Conservation (phyloP, 129 eudicot species). For the Lonicera japonica region DNA sequence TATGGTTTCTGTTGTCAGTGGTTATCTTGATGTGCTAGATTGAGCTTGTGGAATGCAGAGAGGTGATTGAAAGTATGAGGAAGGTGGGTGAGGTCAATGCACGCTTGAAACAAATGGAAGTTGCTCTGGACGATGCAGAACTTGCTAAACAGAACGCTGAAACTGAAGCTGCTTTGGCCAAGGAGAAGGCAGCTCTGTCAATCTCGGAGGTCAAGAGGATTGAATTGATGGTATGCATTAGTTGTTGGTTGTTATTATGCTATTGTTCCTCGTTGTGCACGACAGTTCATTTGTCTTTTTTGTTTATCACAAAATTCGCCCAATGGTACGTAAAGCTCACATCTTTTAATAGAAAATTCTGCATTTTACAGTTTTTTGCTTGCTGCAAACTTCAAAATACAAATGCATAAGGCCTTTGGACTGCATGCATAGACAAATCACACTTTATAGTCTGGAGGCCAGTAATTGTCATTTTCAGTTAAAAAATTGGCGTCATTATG, state of each 20-base stretch:
- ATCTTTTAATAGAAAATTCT: too few relatives aligned
- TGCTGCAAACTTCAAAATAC: too few relatives aligned
- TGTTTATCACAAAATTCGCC: too few relatives aligned
- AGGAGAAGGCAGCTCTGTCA: constrained; percentile 50
- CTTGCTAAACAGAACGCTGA: constrained; percentile 62
- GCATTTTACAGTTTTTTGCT: too few relatives aligned
- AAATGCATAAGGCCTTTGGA: too few relatives aligned
- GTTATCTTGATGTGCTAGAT: constrained; percentile 5
- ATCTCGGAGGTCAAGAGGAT: constrained; percentile 60
- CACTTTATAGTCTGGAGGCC: too few relatives aligned
- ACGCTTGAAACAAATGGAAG: constrained; percentile 58
- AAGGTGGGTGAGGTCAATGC: constrained; percentile 68
- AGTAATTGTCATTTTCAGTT: too few relatives aligned
- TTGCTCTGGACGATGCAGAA: constrained; percentile 65
- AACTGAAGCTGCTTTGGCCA: constrained; percentile 59
- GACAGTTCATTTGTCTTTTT: not conserved
- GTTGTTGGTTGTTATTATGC: not conserved
- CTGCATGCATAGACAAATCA: too few relatives aligned
- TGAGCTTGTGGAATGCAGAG: constrained; percentile 40
- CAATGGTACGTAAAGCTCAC: too few relatives aligned
- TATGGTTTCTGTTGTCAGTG: too few relatives aligned
- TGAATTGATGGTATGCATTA: constrained; percentile 52
- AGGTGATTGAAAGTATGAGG: constrained; percentile 77
- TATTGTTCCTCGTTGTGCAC: not conserved
- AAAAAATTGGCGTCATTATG: too few relatives aligned